phyloP scores from a whole-genome alignment of 1,284 basidiomycete species.

The Cystobasidium sp. region DNA sequence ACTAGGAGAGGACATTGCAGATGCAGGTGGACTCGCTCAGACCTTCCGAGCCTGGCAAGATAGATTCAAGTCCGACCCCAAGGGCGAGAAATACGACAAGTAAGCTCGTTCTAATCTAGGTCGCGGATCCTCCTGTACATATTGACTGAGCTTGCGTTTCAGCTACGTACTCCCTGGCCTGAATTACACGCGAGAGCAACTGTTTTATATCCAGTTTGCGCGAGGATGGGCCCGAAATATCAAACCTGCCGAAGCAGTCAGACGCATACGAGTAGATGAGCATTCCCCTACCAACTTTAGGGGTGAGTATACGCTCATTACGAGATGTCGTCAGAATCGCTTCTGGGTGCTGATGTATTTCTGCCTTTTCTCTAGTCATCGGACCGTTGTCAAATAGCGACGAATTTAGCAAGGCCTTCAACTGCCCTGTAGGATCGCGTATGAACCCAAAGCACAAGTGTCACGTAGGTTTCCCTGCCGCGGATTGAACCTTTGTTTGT shows the following conservation, averaged over 20 bases:
- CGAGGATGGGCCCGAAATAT: slow-evolving; percentile 74
- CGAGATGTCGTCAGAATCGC: too few relatives aligned
- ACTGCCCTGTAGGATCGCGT: slow-evolving; percentile 47
- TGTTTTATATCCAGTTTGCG: slow-evolving; percentile 87
- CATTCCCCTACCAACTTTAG: slow-evolving; percentile 69
- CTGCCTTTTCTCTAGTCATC: slow-evolving; percentile 42
- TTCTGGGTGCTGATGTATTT: neutral
- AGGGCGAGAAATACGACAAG: slow-evolving; percentile 56
- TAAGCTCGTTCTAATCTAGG: slow-evolving; percentile 56
- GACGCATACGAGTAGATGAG: slow-evolving; percentile 80
- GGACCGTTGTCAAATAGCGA: slow-evolving; percentile 52
- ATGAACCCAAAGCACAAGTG: slow-evolving; percentile 52
- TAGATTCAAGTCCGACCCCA: slow-evolving; percentile 48
- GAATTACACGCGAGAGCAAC: slow-evolving; percentile 76
- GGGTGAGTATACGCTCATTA: too few relatives aligned
- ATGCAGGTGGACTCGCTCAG: slow-evolving; percentile 57
- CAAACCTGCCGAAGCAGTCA: slow-evolving; percentile 72
- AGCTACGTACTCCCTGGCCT: slow-evolving; percentile 76
- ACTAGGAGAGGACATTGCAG: slow-evolving; percentile 72
- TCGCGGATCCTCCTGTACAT: neutral
- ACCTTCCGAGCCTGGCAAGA: slow-evolving; percentile 57
- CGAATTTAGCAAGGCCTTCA: slow-evolving; percentile 52
- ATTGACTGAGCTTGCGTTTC: too few relatives aligned
- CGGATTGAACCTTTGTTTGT: neutral
- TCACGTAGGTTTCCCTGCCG: slow-evolving; percentile 3